A percentile compares a stretch with the other conserved stretches of the same genome.
phyloP scores from a whole-genome alignment of 2,329 filamentous ascomycete species.

The Cladophialophora psammophila region DNA sequence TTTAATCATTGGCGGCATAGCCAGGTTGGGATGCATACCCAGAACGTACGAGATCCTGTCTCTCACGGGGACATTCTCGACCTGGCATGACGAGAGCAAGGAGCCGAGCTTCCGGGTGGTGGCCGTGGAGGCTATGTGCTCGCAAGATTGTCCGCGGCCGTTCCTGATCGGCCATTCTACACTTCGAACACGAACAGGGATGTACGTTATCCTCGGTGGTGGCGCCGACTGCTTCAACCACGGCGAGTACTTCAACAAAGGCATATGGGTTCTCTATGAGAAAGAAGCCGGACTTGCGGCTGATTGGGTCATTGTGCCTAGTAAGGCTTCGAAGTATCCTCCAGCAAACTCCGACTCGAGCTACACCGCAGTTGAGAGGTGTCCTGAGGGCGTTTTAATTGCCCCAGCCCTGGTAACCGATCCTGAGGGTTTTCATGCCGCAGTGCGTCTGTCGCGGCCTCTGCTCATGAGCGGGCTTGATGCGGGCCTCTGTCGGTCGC shows the following conservation, averaged over 20 bases:
- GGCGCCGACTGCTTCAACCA: conserved; percentile 91
- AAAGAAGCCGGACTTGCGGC: conserved; percentile 40
- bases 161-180: conserved; percentile 74
- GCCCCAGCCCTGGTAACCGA: conserved; percentile 3
- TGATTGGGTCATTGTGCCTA: conserved; percentile 45
- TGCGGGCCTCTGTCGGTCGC: conserved; percentile 71
- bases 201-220: conserved; percentile 73
- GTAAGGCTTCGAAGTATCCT: conserved; percentile 18
- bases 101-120: conserved; percentile 40
- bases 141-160: conserved; percentile 59
- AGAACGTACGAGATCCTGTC: conserved; percentile 62
- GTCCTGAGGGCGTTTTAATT: conserved; percentile 18
- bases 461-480: conserved; percentile 63
- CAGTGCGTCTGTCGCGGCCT: conserved; percentile 18
- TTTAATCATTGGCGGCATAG: conserved; percentile 62
- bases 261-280: conserved; percentile 59
- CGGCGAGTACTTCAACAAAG: conserved; percentile 81
- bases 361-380: conserved; percentile 3
- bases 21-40: conserved; percentile 46
- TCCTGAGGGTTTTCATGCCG: conserved; percentile 10
- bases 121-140: conserved; percentile 40
- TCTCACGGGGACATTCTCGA: conserved; percentile 41
- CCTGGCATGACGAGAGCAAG: conserved; percentile 33
- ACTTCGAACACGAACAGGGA: conserved; percentile 54
- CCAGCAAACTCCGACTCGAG: conserved; percentile 16